phyloP scores from a whole-genome alignment of 768 basidiomycete genomes.

The Leucogyrophana mollusca region DNA sequence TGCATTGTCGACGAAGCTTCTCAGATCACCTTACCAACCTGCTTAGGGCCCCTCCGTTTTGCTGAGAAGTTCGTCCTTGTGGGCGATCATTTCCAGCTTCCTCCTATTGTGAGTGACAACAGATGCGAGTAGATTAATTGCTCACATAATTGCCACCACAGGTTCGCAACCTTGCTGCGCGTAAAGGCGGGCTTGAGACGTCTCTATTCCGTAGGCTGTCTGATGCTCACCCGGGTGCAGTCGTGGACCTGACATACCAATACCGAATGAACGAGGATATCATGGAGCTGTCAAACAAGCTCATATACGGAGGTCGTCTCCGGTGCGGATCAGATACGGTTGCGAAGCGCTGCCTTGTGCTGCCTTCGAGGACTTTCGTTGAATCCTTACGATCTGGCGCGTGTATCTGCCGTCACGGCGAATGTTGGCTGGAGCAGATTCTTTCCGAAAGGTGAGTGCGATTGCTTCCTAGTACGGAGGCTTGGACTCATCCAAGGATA shows the following conservation, averaged over 20 bases:
- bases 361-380: slow-evolving; percentile 51
- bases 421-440: slow-evolving; percentile 74
- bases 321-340: slow-evolving; percentile 76
- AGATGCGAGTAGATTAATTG: too few relatives aligned
- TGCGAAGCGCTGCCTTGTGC: slow-evolving; percentile 52
- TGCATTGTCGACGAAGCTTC: slow-evolving; percentile 99
- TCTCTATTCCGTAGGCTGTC: slow-evolving; percentile 89
- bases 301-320: slow-evolving; percentile 80
- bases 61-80: slow-evolving; percentile 92
- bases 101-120: slow-evolving; percentile 81
- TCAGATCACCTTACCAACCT: slow-evolving; percentile 94
- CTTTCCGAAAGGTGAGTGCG: slow-evolving; percentile 58
- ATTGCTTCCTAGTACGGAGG: neutral
- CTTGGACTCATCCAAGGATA: neutral
- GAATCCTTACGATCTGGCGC: slow-evolving; percentile 39
- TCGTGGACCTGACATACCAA: slow-evolving; percentile 83
- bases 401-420: slow-evolving; percentile 29
- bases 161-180: slow-evolving; percentile 81
- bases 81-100: slow-evolving; percentile 96
- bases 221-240: slow-evolving; percentile 81
- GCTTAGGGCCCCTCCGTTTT: slow-evolving; percentile 87
- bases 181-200: slow-evolving; percentile 82
- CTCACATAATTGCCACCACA: slow-evolving; percentile 26
- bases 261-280: slow-evolving; percentile 98
- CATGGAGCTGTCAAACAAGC: slow-evolving; percentile 84